Base-by-base conservation (phyloP, 2,329 filamentous ascomycete genomes). In the Diaporthe sp. region DNA sequence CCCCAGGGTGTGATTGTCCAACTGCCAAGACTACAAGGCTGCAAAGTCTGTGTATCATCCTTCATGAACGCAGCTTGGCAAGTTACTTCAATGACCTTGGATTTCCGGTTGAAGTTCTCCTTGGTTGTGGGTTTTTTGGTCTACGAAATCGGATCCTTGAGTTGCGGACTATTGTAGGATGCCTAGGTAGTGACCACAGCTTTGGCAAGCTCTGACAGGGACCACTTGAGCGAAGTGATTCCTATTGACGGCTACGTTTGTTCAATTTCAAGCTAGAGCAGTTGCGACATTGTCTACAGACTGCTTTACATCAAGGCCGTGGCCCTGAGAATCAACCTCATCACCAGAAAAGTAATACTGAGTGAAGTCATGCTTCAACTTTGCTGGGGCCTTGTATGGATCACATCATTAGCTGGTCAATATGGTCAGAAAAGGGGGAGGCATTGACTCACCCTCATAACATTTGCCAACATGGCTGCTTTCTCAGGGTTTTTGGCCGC, bases 321-420 rank as follows among this genome's bases (percentile, higher is more conserved):
- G n/a, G n/a, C 30, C 8, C 13, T 52, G 45, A 19, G 45, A n/a
- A 3, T 3, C n/a, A 28, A 30, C 12, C 30, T 40, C 30, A 2
- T 2, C 4, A 3, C 33, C 33, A 15, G 45, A 19, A 54, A 25
- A 3, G n/a, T 67, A 67, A 3, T 67, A 54, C 30, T 67, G 45
- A 10, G 45, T 67, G 33, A 67, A 67, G 22, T 67, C 64, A 17
- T 67, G 64, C 64, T 67, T 67, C 33, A 67, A 22, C 33, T 67
- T 67, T 12, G 64, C 45, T 15, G 64, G 64, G 3, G 64, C 64
- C 64, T 67, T 10, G 17, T 17, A 8, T 0, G 6, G 3, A 8
- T 19, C 10, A 12, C 3, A 4, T 10, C 0, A 12, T 67, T 52
- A 50, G 45, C 13, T 33, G 2, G 6, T 17, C 42, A 25, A 6